Evolutionary conservation across 306 rosid species (phyloP).

Genomic region (Cucurbita pepo): DNA sequence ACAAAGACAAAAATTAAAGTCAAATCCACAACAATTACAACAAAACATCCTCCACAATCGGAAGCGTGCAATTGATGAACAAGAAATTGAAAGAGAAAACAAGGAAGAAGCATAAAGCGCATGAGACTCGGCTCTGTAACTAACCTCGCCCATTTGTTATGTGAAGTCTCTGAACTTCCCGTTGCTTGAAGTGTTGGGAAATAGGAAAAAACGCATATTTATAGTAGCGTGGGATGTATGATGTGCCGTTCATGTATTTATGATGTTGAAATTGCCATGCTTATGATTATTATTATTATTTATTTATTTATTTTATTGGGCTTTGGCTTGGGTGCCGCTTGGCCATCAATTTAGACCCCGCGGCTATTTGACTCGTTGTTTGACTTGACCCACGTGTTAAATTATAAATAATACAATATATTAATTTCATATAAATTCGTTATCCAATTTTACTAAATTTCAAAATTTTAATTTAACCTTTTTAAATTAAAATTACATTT

Average conservation of each 20-base stretch:
- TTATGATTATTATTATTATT: too few species aligned
- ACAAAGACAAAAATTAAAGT: background rate
- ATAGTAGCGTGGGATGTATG: background rate
- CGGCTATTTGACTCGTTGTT: too few species aligned
- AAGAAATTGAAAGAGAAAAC: background rate
- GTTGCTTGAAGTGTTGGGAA: background rate
- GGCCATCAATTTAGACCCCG: too few species aligned
- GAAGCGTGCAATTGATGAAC: background rate
- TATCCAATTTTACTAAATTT: too few species aligned
- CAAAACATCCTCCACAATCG: background rate
- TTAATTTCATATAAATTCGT: too few species aligned
- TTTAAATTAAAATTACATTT: too few species aligned
- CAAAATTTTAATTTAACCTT: background rate
- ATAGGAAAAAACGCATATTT: background rate
- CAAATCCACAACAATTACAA: background rate
- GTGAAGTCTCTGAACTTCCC: background rate
- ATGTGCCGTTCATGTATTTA: background rate
- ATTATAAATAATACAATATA: too few species aligned
- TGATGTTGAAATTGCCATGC: background rate
- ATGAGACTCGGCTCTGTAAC: background rate
- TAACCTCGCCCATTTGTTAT: slow-evolving; percentile 3
- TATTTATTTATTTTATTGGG: background rate
- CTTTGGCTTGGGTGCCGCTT: too few species aligned
- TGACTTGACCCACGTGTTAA: too few species aligned
- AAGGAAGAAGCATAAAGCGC: background rate